Base-by-base conservation (phyloP, 148 eudicot genomes). In the Spergularia bocconei region DNA sequence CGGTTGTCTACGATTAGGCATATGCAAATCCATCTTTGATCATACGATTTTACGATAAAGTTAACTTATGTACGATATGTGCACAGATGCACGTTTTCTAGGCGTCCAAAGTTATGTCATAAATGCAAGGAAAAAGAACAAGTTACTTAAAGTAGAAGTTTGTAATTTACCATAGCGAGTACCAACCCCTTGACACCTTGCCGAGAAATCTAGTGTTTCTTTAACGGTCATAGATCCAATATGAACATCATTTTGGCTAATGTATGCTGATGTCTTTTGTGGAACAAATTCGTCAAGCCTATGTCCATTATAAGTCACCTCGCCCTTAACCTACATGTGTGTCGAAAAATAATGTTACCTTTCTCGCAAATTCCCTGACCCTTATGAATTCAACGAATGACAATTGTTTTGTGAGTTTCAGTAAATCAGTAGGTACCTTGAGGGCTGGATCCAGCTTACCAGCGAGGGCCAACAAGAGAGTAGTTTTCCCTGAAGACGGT, bases 161-260 rank as follows among this genome's bases (percentile, higher is more conserved):
- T 53, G 7, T 0, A 53, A 39, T 25, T 29, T 91, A 95, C 98
- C 97, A 69, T 84, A 92, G 53, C 97, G 85, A 47, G 91, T 80
- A 63, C 98, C 98, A 38, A 92, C 92, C 14, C 98, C 98, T 79
- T 89, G 97, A 63, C 98, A 94, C 63, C 98, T 84, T 13, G 91
- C 98, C 0, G 98, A 95, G 80, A 95, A 95, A 86, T 92, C 97
- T 12, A 92, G 83, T 33, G 97, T 92, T 81, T 95, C 98, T 84
- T 92, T 95, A 7, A 95, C 98, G 4, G 98, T 95, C 97, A 95
- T 95, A 69, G 88, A 90, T 57, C 96, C 97, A 13, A 89, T 89
- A 76, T 95, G 98, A 75, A 95, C 93, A 79, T 95, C 98, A 69
- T 92, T 90, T 80, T 95, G 98, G 80, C 98, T 95, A 61, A 95